A percentile compares a stretch with the other conserved stretches of the same genome.
phyloP scores from a whole-genome alignment of 768 basidiomycete species.

The Hygrophorus russula region DNA sequence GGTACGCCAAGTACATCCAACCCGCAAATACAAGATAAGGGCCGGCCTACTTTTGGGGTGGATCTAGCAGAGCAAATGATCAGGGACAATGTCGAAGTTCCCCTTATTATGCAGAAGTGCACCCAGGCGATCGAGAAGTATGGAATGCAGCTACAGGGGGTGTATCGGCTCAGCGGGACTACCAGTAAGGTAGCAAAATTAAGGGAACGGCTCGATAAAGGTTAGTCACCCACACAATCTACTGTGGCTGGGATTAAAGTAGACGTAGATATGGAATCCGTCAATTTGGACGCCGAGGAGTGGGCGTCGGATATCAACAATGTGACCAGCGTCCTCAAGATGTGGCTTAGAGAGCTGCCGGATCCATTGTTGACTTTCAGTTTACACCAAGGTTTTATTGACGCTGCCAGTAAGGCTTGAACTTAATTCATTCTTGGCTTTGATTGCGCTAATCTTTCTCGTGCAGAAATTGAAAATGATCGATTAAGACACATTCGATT shows the following conservation, averaged over 20 bases:
- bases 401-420: conserved; percentile 73
- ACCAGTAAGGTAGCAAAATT: conserved; percentile 77
- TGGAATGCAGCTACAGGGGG: conserved; percentile 75
- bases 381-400: conserved; percentile 88
- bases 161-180: conserved; percentile 90
- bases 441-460: background rate
- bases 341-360: conserved; percentile 94
- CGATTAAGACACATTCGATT: conserved; percentile 89
- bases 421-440: conserved; percentile 1
- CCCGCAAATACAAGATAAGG: conserved; percentile 32
- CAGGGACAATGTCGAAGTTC: conserved; percentile 87
- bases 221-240: conserved; percentile 23
- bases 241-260: conserved; percentile 2
- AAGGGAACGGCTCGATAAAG: conserved; percentile 78
- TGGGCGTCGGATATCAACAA: conserved; percentile 95
- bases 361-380: conserved; percentile 80
- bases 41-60: conserved; percentile 83
- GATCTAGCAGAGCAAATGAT: conserved; percentile 88
- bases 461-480: conserved; percentile 81
- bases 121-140: conserved; percentile 86
- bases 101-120: conserved; percentile 79
- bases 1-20: conserved; percentile 8
- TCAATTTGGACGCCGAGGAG: conserved; percentile 80
- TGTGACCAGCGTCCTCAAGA: conserved; percentile 86
- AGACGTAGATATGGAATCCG: conserved; percentile 62